Conservation (phyloP, 257 asterid species). For the Capsicum chinense region DNA sequence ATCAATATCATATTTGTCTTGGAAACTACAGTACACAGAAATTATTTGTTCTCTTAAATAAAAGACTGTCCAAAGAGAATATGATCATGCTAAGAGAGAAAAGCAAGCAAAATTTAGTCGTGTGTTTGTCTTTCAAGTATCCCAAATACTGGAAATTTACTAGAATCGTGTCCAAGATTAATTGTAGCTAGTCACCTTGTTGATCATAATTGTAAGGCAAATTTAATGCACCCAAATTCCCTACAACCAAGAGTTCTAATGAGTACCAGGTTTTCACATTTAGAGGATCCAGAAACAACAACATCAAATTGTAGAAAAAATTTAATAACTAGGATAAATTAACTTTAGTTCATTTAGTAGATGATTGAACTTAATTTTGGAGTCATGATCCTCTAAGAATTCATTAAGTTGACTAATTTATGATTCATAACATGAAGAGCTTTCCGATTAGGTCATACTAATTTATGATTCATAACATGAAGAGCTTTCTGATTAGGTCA, state of each 20-base stretch:
- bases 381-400: not conserved
- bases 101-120: not conserved
- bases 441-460: not conserved
- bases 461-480: not conserved
- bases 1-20: too few species aligned
- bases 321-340: slow-evolving; percentile 9
- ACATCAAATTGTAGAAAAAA: not conserved
- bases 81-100: too few species aligned
- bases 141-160: not conserved
- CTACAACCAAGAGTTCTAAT: not conserved
- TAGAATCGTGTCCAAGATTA: not conserved
- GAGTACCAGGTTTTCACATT: slow-evolving; percentile 21
- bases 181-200: not conserved
- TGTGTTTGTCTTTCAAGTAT: not conserved
- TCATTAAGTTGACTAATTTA: not conserved
- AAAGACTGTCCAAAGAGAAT: too few species aligned
- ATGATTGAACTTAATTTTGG: not conserved
- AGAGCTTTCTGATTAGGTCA: not conserved
- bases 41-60: too few species aligned
- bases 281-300: not conserved
- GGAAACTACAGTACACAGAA: too few species aligned
- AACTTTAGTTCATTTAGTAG: not conserved
- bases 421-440: not conserved
- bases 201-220: not conserved
- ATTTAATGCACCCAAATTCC: not conserved